Evolutionary conservation across 345 rosid genomes (phyloP).

Genomic region (Brassica carinata): DNA sequence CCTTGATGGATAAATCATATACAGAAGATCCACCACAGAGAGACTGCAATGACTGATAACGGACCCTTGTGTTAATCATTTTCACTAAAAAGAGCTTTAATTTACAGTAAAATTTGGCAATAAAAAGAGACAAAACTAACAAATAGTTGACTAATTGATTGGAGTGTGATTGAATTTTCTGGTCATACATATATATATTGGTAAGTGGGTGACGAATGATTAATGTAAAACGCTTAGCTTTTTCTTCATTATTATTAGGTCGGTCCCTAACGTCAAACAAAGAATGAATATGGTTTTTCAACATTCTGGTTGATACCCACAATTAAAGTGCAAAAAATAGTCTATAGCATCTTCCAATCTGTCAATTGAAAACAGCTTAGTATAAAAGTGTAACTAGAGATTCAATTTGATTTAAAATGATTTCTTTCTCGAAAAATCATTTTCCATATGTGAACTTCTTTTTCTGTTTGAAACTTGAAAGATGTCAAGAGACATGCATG

Average conservation of each 20-base stretch:
- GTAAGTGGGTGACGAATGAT: slow-evolving; percentile 28
- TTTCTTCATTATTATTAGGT: slow-evolving; percentile 40
- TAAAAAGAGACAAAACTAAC: slow-evolving; percentile 6
- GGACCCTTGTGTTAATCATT: slow-evolving; percentile 28
- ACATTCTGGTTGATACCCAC: not conserved
- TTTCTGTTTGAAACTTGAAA: slow-evolving; percentile 10
- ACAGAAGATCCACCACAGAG: slow-evolving; percentile 26
- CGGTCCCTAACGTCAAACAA: slow-evolving; percentile 41
- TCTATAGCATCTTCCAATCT: not conserved
- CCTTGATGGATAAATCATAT: slow-evolving; percentile 19
- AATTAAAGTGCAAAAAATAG: slow-evolving; percentile 3
- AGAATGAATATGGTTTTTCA: not conserved
- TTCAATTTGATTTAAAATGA: not conserved
- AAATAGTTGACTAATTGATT: slow-evolving; percentile 37
- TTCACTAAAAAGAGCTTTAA: slow-evolving; percentile 18
- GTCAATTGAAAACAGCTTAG: not conserved
- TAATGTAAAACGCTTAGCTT: slow-evolving; percentile 11
- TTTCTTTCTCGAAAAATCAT: slow-evolving; percentile 4
- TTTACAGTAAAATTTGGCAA: not conserved
- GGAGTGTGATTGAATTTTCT: slow-evolving; percentile 34
- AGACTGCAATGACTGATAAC: slow-evolving; percentile 31
- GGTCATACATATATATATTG: slow-evolving; percentile 18
- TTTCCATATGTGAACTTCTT: slow-evolving; percentile 10
- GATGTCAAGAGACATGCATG: slow-evolving; percentile 20
- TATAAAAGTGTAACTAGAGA: not conserved